Conservation (phyloP, 2,329 filamentous ascomycete genomes). For the Cladosporium cucumerinum region DNA sequence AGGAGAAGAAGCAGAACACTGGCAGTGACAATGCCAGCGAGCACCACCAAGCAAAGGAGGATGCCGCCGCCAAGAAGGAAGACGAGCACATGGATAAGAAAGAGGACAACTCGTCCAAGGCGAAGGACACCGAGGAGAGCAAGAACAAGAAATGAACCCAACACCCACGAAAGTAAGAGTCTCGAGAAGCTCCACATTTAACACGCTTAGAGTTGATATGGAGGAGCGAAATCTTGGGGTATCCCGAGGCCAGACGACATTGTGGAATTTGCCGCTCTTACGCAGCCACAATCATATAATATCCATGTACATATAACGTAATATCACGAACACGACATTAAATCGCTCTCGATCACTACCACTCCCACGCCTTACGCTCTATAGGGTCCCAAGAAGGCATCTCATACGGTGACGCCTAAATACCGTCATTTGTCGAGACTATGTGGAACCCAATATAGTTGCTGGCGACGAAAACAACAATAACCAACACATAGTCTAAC, state of each 20-base stretch:
- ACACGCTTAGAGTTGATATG: background rate
- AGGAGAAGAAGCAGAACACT: conserved; percentile 17
- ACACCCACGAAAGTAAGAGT: background rate
- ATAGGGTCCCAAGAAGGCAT: background rate
- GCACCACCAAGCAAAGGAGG: conserved; percentile 11
- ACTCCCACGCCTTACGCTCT: background rate
- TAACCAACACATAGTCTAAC: background rate
- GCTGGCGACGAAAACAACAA: background rate
- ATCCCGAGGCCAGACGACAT: background rate
- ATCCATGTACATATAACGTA: background rate
- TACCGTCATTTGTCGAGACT: background rate
- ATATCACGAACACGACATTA: background rate
- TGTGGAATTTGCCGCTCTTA: background rate
- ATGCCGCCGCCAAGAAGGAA: conserved; percentile 14
- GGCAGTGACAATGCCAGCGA: conserved; percentile 3
- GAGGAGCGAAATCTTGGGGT: background rate
- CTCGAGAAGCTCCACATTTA: background rate
- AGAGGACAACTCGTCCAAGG: conserved; percentile 7
- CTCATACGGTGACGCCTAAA: background rate
- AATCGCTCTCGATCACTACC: background rate
- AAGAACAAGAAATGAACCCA: conserved; percentile 19
- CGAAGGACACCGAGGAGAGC: conserved; percentile 10
- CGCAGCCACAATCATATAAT: background rate
- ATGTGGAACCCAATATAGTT: background rate
- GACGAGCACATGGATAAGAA: conserved; percentile 13